Evolutionary conservation across 495 filamentous ascomycete species (phyloP), one percentile per base, ranked within the genome.

Genomic region (Xeromyces bisporus): DNA sequence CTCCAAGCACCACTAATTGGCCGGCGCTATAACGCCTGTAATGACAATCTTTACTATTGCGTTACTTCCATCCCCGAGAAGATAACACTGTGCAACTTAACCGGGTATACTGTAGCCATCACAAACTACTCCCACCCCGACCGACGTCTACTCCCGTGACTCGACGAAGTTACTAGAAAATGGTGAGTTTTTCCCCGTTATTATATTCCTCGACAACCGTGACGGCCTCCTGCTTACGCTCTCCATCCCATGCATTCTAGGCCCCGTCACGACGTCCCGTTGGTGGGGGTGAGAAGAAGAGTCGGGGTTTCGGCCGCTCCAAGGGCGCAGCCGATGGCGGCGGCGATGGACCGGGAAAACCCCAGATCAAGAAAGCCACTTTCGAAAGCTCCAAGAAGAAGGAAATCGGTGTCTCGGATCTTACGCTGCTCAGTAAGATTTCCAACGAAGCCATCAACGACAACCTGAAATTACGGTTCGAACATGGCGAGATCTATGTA

Each of bases 361-460:
- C 69, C 24, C 80, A 79, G 56, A 78, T 91, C 40, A 87, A 84
- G 58, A 96, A 94, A 62, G 91, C 91, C 29, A 77, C 76, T 14
- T 99, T 87, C 55, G 91, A 99, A 56, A 84, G 70, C 14, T 80
- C 74, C 32, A 94, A 93, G 70, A 96, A 94, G 74, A 96, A 93
- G 71, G 85, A 96, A 56, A 87, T 96, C 39, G 91, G 91, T 33
- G 87, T 99, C 16, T 93, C 91, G 12, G 91, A 99, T 66, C 67
- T 99, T 42, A 99, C 91, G 3, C 65, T 99, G 37, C 78, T 99
- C 43, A 92, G 83, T 60, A 94, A 96, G 60, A 89, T 99, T 37
- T 89, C 85, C 37, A 93, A 96, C 50, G 91, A 99, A 53, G 85
- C 86, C 11, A 99, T 99, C 62, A 99, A 99, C 57, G 87, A 94